A percentile compares a stretch with the other conserved stretches of the same genome.
phyloP scores from a whole-genome alignment of 2,329 filamentous ascomycete species.

The Capronia epimyces region DNA sequence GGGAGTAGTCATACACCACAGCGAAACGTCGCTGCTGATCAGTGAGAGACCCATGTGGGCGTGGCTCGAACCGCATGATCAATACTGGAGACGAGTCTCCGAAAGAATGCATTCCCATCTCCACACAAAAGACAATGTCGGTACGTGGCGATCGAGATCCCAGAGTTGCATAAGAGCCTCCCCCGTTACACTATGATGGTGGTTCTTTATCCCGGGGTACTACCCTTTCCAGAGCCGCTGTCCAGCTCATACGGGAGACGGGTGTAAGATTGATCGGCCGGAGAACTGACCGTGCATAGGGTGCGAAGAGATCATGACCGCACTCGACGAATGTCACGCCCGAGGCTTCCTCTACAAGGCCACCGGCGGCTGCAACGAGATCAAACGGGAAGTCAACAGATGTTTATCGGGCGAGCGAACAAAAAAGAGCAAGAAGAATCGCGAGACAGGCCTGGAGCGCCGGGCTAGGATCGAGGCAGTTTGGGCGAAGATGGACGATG shows the following conservation, averaged over 20 bases:
- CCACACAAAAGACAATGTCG: conserved; percentile 84
- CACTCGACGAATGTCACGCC: conserved; percentile 92
- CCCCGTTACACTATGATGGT: too few species aligned
- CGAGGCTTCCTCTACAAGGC: conserved; percentile 89
- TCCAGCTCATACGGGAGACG: too few species aligned
- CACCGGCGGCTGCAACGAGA: conserved; percentile 79
- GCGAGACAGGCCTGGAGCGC: conserved; percentile 63
- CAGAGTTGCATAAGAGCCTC: conserved; percentile 15
- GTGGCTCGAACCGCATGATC: conserved; percentile 30
- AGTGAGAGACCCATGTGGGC: conserved; percentile 25
- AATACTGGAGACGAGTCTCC: conserved; percentile 29
- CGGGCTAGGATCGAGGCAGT: conserved; percentile 67
- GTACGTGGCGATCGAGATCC: conserved; percentile 47
- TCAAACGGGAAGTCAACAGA: conserved; percentile 76
- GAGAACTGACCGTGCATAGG: conserved; percentile 50
- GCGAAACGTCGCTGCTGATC: background rate
- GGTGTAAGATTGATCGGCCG: background rate
- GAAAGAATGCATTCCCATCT: conserved; percentile 87
- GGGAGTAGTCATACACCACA: background rate
- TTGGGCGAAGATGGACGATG: conserved; percentile 69
- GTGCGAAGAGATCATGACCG: conserved; percentile 89
- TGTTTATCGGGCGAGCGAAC: conserved; percentile 77
- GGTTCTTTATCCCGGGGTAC: too few species aligned
- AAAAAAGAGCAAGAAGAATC: conserved; percentile 72
- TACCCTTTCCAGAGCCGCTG: background rate